phyloP scores from a whole-genome alignment of 208 protist species.

The Leishmania tarentolae region DNA sequence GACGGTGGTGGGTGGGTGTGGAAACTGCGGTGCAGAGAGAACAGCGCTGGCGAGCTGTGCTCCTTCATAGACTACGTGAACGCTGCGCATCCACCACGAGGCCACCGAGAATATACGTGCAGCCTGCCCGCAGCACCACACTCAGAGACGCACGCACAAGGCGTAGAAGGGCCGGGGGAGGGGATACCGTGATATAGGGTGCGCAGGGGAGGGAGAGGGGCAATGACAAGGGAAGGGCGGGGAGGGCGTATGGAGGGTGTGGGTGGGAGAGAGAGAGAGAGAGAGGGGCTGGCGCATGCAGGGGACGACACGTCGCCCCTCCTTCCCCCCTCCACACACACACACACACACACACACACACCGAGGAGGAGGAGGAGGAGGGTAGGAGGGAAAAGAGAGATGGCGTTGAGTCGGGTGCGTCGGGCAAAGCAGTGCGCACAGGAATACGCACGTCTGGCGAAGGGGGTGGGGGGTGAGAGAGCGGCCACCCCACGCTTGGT shows the following conservation, averaged over 20 bases:
- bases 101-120: neutral
- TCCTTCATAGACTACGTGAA: neutral
- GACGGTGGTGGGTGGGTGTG: neutral
- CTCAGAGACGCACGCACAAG: neutral
- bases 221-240: neutral
- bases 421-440: too few relatives aligned
- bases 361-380: constrained; percentile 8
- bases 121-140: neutral
- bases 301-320: neutral
- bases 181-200: neutral
- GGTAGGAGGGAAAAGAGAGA: neutral
- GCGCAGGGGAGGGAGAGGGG: constrained; percentile 1
- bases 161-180: neutral
- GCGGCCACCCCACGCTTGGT: too few relatives aligned
- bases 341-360: neutral
- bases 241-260: neutral
- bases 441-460: too few relatives aligned
- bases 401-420: neutral
- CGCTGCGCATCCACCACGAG: neutral
- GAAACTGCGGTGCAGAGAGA: neutral
- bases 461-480: too few relatives aligned
- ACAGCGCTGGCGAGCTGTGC: neutral
- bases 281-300: neutral
- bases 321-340: too few relatives aligned
- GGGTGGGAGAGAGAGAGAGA: neutral